These are phyloP conservation scores for Aspergillus quadrilineatus DNA, from an alignment of 2,329 filamentous ascomycete species.

Conservation along the genomic window DNA sequence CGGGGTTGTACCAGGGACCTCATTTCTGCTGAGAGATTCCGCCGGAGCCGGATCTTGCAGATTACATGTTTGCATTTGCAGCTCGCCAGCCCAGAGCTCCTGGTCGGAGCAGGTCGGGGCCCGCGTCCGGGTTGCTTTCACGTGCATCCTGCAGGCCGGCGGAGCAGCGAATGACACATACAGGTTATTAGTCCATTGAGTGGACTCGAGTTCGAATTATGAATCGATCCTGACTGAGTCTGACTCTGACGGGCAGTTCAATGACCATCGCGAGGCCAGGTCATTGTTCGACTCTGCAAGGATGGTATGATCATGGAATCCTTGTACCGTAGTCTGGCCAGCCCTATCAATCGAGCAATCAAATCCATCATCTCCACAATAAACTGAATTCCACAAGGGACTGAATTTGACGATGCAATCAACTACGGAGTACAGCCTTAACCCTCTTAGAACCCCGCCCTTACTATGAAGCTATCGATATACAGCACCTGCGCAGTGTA, in stretches of 20 bases:
- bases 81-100: background rate
- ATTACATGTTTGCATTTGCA: background rate
- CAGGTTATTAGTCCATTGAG: background rate
- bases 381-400: background rate
- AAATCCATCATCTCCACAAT: background rate
- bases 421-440: background rate
- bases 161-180: too few relatives aligned
- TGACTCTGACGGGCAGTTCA: background rate
- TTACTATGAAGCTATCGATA: background rate
- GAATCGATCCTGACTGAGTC: too few relatives aligned
- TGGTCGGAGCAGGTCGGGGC: background rate
- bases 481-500: background rate
- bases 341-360: constrained; percentile 5
- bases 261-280: background rate
- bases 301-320: background rate
- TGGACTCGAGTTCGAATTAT: background rate
- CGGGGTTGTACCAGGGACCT: background rate
- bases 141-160: background rate
- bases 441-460: too few relatives aligned
- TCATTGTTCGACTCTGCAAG: background rate
- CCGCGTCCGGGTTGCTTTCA: background rate
- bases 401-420: background rate
- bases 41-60: background rate
- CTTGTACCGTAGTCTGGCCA: background rate
- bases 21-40: background rate